Percentiles rank a stretch among this genome's conserved stretches.
Evolutionary conservation across 805 yeast species (phyloP).

Genomic region (Metschnikowia anglica): DNA sequence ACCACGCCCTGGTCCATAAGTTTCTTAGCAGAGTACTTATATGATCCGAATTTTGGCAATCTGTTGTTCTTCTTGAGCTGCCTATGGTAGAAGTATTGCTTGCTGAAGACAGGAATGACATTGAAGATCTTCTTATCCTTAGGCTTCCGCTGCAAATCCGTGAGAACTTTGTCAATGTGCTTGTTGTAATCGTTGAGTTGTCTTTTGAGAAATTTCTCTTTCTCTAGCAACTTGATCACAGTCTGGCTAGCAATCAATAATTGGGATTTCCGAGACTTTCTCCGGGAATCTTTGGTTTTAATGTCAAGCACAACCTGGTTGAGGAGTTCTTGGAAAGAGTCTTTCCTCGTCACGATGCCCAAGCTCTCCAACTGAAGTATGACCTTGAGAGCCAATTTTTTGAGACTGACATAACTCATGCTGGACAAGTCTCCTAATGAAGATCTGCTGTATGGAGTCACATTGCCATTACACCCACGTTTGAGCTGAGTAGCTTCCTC

Average conservation of each 20-base stretch:
- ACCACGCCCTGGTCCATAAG: conserved; percentile 72
- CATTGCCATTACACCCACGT: conserved; percentile 39
- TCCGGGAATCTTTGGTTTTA: conserved; percentile 45
- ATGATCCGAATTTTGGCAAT: conserved; percentile 73
- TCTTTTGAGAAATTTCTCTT: conserved; percentile 45
- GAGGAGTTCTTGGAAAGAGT: conserved; percentile 74
- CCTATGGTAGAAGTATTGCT: conserved; percentile 73
- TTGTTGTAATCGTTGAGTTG: conserved; percentile 47
- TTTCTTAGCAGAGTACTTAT: conserved; percentile 71
- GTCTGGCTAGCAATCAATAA: conserved; percentile 43
- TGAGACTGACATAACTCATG: conserved; percentile 68
- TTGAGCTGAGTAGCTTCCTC: conserved; percentile 22
- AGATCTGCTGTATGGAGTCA: conserved; percentile 41
- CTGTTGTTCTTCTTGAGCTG: conserved; percentile 65
- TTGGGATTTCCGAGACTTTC: conserved; percentile 43
- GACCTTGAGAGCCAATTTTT: conserved; percentile 70
- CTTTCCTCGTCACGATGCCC: conserved; percentile 61
- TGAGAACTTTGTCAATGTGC: conserved; percentile 46
- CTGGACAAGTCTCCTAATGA: conserved; percentile 51
- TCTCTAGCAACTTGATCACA: conserved; percentile 42
- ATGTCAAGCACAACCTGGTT: conserved; percentile 86
- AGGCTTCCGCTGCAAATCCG: conserved; percentile 45
- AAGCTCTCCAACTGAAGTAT: conserved; percentile 71
- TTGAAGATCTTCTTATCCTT: conserved; percentile 47
- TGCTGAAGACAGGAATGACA: conserved; percentile 58